Conservation (phyloP, 768 basidiomycete genomes). For the Podaxis mareebaensis region DNA sequence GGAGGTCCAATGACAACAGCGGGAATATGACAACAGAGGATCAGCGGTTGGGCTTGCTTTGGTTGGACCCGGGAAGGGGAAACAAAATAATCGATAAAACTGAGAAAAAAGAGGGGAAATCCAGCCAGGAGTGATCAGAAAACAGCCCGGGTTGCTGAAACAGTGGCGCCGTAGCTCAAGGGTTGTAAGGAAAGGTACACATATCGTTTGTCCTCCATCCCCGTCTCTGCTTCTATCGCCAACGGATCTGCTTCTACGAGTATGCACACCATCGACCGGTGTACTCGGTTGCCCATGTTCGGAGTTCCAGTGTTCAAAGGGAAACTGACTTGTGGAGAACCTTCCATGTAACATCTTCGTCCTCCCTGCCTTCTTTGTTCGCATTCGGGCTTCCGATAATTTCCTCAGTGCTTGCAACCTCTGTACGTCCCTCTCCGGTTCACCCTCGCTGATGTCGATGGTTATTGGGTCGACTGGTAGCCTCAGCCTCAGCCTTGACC, state of each 20-base stretch:
- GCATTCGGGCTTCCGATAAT: conserved; percentile 29
- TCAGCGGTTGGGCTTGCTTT: no score
- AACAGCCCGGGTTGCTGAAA: no score
- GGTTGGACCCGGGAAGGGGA: no score
- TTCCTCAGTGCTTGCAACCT: neutral
- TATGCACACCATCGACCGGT: conserved; percentile 17
- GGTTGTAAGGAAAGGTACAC: neutral
- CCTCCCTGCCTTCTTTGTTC: conserved; percentile 22
- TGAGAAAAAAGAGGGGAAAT: no score
- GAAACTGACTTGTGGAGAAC: conserved; percentile 14
- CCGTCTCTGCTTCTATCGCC: neutral
- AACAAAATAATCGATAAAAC: no score
- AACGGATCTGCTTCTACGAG: conserved; percentile 20
- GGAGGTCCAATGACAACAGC: no score
- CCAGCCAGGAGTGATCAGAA: no score
- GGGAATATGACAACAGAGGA: no score
- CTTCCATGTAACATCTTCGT: conserved; percentile 31
- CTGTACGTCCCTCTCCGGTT: no score
- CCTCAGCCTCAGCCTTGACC: conserved; percentile 33
- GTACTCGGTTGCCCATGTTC: conserved; percentile 7
- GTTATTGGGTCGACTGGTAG: conserved; percentile 16
- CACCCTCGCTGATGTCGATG: neutral
- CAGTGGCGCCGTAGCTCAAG: neutral
- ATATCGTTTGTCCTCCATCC: neutral
- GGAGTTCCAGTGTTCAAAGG: neutral